These are phyloP conservation scores for Paecilomyces variotii DNA, from an alignment of 2,329 filamentous ascomycete species.

Conservation along the genomic window DNA sequence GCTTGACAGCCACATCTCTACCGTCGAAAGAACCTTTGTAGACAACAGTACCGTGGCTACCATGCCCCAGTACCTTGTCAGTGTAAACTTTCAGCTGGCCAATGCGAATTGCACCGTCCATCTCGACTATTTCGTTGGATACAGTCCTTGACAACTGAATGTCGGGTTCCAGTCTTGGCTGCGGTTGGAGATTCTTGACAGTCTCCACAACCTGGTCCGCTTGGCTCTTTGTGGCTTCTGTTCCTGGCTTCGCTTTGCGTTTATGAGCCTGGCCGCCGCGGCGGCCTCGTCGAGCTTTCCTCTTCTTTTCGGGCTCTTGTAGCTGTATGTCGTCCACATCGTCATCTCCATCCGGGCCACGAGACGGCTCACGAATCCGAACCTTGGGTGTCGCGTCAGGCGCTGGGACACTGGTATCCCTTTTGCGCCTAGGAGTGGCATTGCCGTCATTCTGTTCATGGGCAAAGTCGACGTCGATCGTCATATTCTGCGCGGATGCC, in stretches of 20 bases:
- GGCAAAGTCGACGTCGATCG: constrained; percentile 21
- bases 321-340: constrained; percentile 21
- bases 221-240: constrained; percentile 47
- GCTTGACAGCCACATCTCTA: constrained; percentile 87
- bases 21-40: constrained; percentile 93
- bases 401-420: constrained; percentile 9
- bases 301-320: constrained; percentile 47
- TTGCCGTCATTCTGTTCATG: constrained; percentile 13
- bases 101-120: constrained; percentile 55
- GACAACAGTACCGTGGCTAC: constrained; percentile 94
- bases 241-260: constrained; percentile 44
- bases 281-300: constrained; percentile 62
- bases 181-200: constrained; percentile 35
- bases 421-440: constrained; percentile 21
- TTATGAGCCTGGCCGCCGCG: constrained; percentile 63
- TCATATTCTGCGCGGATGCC: constrained; percentile 19
- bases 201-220: constrained; percentile 53
- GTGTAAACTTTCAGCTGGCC: constrained; percentile 54
- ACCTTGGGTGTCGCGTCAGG: constrained; percentile 24
- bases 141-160: constrained; percentile 45
- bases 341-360: constrained; percentile 25
- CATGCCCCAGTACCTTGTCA: constrained; percentile 57
- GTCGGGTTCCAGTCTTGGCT: constrained; percentile 52
- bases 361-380: constrained; percentile 32
- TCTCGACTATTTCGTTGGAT: constrained; percentile 49